Evolutionary conservation across 1,284 basidiomycete genomes (phyloP).

Genomic region (Cryptococcus depauperatus): DNA sequence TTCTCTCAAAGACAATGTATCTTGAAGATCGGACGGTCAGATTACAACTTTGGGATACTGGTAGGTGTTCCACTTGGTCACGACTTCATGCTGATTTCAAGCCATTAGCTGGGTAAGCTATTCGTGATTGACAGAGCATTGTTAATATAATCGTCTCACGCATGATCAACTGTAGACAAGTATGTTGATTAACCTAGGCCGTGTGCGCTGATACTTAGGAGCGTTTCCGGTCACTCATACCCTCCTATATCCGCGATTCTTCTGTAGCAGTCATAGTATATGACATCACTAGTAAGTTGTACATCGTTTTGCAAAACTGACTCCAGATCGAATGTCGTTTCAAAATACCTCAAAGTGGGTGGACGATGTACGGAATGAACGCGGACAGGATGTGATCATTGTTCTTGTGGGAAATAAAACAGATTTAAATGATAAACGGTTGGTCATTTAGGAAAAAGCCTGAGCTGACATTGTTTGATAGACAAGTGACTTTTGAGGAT

Average conservation of each 20-base stretch:
- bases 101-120: neutral
- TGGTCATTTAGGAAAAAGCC: constrained; percentile 77
- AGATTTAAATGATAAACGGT: constrained; percentile 55
- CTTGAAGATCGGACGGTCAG: constrained; percentile 96
- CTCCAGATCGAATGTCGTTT: constrained; percentile 85
- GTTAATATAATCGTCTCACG: neutral
- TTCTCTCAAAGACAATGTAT: constrained; percentile 99
- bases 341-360: constrained; percentile 98
- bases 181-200: constrained; percentile 12
- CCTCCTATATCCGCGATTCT: constrained; percentile 97
- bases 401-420: constrained; percentile 99
- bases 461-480: constrained; percentile 57
- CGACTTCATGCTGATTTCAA: neutral
- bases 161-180: constrained; percentile 21
- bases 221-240: constrained; percentile 94
- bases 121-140: no score
- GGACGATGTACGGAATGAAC: constrained; percentile 95
- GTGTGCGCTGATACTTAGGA: constrained; percentile 54
- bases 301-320: neutral
- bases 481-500: constrained; percentile 98
- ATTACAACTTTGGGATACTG: constrained; percentile 97
- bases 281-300: constrained; percentile 89
- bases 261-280: constrained; percentile 97
- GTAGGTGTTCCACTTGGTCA: constrained; percentile 47
- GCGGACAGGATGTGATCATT: constrained; percentile 97